Percentiles rank a stretch among this genome's conserved stretches.
phyloP scores from a whole-genome alignment of 257 asterid species.

The Jaltomata sinuosa region DNA sequence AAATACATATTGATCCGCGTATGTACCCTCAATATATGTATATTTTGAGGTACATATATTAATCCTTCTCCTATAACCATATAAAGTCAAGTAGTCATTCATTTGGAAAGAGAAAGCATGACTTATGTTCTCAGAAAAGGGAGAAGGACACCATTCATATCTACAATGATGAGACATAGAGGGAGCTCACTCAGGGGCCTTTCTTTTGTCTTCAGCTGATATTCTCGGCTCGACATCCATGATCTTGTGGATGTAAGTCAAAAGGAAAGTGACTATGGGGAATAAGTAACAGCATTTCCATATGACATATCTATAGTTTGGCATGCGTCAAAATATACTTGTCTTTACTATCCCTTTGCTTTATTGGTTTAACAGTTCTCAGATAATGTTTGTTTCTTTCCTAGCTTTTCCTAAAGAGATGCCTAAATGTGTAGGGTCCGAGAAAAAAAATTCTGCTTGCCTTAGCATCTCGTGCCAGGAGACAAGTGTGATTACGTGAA shows the following conservation, averaged over 20 bases:
- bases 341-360: neutral
- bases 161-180: neutral
- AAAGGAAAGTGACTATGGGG: neutral
- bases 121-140: neutral
- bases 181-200: neutral
- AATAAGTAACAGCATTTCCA: neutral
- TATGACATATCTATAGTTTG: neutral
- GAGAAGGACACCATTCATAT: neutral
- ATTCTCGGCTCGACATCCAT: neutral
- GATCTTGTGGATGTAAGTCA: neutral
- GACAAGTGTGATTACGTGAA: slow-evolving; percentile 25
- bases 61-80: neutral
- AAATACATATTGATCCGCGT: neutral
- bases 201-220: neutral
- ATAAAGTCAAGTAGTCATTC: neutral
- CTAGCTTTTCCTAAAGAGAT: neutral
- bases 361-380: neutral
- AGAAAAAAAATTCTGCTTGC: slow-evolving; percentile 72
- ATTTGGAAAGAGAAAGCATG: neutral
- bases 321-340: neutral
- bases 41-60: neutral
- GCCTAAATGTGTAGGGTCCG: slow-evolving; percentile 60
- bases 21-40: neutral
- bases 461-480: slow-evolving; percentile 46
- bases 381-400: neutral